Evolutionary conservation across 257 asterid genomes (phyloP), one percentile per base, ranked within the genome.

Genomic region (Solanum sparsipilum): DNA sequence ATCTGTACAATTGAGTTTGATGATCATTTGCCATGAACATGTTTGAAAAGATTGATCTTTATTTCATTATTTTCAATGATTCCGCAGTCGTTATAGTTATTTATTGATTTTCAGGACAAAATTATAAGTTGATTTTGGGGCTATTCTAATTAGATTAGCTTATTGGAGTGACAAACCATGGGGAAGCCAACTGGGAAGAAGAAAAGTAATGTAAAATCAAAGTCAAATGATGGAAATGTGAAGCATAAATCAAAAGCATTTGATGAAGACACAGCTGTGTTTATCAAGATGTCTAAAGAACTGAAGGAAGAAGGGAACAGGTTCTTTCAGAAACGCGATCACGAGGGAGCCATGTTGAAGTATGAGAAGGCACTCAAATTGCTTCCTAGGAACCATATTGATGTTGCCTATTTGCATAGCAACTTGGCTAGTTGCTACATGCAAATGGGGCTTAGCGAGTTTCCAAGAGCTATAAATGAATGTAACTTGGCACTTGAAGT

Each of bases 401-500:
- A 95, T 87, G 95, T 94, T 86, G 98, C 98, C 2, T 92, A 92
- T 78, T 89, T 96, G 92, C 93, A 95, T 46, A 93, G 91, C 79
- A 95, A 94, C 89, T 93, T 96, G 98, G 99, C 98, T 27, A 93
- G 94, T 88, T 96, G 99, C 88, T 96, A 95, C 89, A 94, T 94
- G 98, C 95, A 94, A 89, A 90, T 95, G 98, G 98, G 98, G 56
- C 89, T 93, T 83, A 98, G 96, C 6, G 98, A 95, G 92, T 94
- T 92, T 87, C 99, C 99, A 5, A 93, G 96, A 90, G 99, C 99
- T 1, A 94, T 95, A 16, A 90, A 90, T 35, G 95, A 96, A 72
- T 96, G 99, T 89, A 95, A 95, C 91, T 92, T 96, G 91, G 99
- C 99, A 44, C 98, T 96, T 78, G 93, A 93, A 90, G 98, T 95